Base-by-base conservation (phyloP, 148 eudicot genomes). In the Nepenthes gracilis region DNA sequence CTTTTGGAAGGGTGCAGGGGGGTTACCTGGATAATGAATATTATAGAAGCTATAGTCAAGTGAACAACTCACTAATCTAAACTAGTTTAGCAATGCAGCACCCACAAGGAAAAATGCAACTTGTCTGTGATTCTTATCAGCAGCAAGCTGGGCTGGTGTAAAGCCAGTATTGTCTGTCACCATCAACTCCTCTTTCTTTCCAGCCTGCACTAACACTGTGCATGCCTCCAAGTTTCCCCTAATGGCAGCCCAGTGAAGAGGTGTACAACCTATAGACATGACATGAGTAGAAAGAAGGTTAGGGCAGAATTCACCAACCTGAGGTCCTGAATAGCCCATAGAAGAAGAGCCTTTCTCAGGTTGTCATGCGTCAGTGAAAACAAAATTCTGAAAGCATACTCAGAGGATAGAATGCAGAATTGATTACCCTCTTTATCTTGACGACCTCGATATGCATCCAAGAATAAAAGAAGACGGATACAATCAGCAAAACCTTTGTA, bases 51-150 rank as follows among this genome's bases (percentile, higher is more conserved):
- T 35, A 55, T 8, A 35, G 36, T 33, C 36, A 23, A 55, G 36
- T 55, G 34, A 32, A 13, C 2, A 11, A 2, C 11, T 12, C 2
- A n/a, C 2, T 6, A 49, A 49, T 2, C 35, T 32, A 55, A 32
- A 32, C 35, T 35, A 55, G 35, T 32, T 55, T 9, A 33, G 36
- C 2, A 32, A 55, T 11, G 10, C 11, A 59, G 8, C 33, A 86
- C 99, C 81, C 77, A 94, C 99, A 83, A 94, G 99, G 81, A 94
- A 94, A 86, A 94, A 94, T 54, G 99, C 99, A 67, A 94, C 97
- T 94, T 94, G 99, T 86, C 88, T 76, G 75, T 86, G 95, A 80
- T 80, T 94, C 70, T 94, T 94, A 70, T 94, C 99, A 52, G 99
- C 69, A 37, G 99, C 99, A 78, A 90, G 85, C 65, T 94, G 99